A percentile compares a stretch with the other conserved stretches of the same genome.
Conservation (phyloP, 768 basidiomycete genomes). For the Tricholoma furcatifolium region DNA sequence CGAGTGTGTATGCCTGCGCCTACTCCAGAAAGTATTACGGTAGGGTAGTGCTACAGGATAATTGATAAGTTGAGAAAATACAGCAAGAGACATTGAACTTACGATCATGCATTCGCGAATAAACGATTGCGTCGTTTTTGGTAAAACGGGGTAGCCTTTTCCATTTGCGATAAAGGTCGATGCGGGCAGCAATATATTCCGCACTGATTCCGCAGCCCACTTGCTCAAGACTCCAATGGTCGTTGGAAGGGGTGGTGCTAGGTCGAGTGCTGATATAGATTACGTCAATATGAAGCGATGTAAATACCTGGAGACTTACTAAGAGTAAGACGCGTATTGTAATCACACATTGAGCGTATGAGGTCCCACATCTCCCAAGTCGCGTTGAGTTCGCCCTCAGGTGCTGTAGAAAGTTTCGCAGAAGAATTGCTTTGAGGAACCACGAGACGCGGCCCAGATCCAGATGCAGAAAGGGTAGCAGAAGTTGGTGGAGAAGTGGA, state of each 20-base stretch:
- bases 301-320: slow-evolving; percentile 42
- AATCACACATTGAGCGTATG: slow-evolving; percentile 87
- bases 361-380: slow-evolving; percentile 99
- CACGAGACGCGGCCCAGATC: slow-evolving; percentile 32
- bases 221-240: slow-evolving; percentile 73
- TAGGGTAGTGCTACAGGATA: slow-evolving; percentile 72
- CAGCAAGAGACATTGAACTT: slow-evolving; percentile 22
- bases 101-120: slow-evolving; percentile 88
- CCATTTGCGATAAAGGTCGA: slow-evolving; percentile 92
- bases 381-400: slow-evolving; percentile 60
- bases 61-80: slow-evolving; percentile 5
- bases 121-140: slow-evolving; percentile 90
- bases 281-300: background rate
- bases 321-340: slow-evolving; percentile 68
- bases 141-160: slow-evolving; percentile 95
- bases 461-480: slow-evolving; percentile 11
- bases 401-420: slow-evolving; percentile 32
- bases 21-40: slow-evolving; percentile 76
- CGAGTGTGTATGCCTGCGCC: slow-evolving; percentile 61
- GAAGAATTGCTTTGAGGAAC: slow-evolving; percentile 30
- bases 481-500: background rate
- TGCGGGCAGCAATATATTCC: slow-evolving; percentile 84
- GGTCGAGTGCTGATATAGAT: slow-evolving; percentile 73
- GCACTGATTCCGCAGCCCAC: slow-evolving; percentile 94
- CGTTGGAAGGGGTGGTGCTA: slow-evolving; percentile 84